Conservation (phyloP, 208 protist genomes). For the Leishmania arabica region DNA sequence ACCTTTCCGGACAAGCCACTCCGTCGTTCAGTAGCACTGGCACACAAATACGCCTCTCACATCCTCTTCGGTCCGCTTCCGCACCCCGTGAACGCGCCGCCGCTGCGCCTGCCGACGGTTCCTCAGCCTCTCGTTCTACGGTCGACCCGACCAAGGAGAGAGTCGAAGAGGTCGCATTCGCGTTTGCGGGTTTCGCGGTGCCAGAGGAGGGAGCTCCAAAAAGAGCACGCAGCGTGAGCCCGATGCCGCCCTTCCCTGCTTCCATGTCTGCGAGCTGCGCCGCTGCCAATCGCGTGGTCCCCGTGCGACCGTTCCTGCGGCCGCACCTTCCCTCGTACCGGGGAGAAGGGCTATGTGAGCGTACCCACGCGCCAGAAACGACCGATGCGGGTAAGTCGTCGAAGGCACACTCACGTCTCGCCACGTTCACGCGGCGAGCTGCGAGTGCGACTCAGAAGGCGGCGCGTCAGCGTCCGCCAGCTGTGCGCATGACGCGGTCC, state of each 20-base stretch:
- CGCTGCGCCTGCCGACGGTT: background rate
- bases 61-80: background rate
- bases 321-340: background rate
- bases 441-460: background rate
- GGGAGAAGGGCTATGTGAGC: background rate
- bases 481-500: conserved; percentile 15
- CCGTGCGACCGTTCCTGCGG: conserved; percentile 13
- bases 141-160: background rate
- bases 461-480: conserved; percentile 3
- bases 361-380: background rate
- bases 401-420: background rate
- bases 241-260: background rate
- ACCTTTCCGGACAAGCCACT: conserved; percentile 13
- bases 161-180: background rate
- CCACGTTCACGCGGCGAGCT: background rate
- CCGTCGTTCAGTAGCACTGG: background rate
- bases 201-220: background rate
- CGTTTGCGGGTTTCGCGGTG: background rate
- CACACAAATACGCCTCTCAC: background rate
- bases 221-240: background rate
- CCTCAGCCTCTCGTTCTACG: background rate
- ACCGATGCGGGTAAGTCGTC: background rate
- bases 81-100: conserved; percentile 1
- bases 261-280: background rate
- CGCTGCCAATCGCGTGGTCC: background rate